Conservation (phyloP, 108 stramenopile genomes). For the Mediolabrus comicus region DNA sequence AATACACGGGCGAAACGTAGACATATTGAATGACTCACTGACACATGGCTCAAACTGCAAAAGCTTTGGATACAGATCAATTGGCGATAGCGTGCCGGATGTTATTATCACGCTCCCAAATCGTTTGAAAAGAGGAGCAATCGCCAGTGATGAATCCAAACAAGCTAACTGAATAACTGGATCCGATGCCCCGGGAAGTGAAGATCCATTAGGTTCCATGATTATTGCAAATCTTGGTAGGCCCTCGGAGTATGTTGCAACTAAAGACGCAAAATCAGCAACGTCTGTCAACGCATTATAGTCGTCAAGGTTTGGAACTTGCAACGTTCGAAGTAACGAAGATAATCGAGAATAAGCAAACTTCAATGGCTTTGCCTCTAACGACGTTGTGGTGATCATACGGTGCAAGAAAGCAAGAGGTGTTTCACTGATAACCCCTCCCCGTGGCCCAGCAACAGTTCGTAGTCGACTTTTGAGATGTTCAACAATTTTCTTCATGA, state of each 20-base stretch:
- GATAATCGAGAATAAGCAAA: slow-evolving; percentile 95
- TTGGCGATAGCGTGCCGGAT: slow-evolving; percentile 96
- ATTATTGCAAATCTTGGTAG: slow-evolving; percentile 92
- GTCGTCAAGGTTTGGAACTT: slow-evolving; percentile 90
- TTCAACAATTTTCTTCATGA: slow-evolving; percentile 94
- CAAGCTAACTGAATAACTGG: slow-evolving; percentile 95
- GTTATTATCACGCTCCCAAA: slow-evolving; percentile 97
- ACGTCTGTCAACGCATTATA: slow-evolving; percentile 92
- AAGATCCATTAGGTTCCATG: slow-evolving; percentile 92
- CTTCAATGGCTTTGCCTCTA: slow-evolving; percentile 93
- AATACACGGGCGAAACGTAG: slow-evolving; percentile 97
- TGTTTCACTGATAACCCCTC: slow-evolving; percentile 91
- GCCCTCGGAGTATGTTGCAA: slow-evolving; percentile 96
- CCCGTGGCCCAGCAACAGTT: slow-evolving; percentile 75
- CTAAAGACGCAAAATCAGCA: slow-evolving; percentile 94
- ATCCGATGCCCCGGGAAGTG: slow-evolving; percentile 76
- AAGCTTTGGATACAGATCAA: slow-evolving; percentile 98
- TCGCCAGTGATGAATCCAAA: slow-evolving; percentile 96
- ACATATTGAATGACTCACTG: slow-evolving; percentile 94
- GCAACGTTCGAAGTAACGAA: slow-evolving; percentile 87
- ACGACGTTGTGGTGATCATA: slow-evolving; percentile 86
- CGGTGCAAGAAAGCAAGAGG: slow-evolving; percentile 93
- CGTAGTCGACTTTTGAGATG: slow-evolving; percentile 82
- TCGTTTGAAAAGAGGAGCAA: slow-evolving; percentile 96
- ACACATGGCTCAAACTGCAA: slow-evolving; percentile 96